Percentiles rank a stretch among this genome's conserved stretches.
Evolutionary conservation across 2,329 filamentous ascomycete genomes (phyloP).

Genomic region (Colletotrichum lupini): DNA sequence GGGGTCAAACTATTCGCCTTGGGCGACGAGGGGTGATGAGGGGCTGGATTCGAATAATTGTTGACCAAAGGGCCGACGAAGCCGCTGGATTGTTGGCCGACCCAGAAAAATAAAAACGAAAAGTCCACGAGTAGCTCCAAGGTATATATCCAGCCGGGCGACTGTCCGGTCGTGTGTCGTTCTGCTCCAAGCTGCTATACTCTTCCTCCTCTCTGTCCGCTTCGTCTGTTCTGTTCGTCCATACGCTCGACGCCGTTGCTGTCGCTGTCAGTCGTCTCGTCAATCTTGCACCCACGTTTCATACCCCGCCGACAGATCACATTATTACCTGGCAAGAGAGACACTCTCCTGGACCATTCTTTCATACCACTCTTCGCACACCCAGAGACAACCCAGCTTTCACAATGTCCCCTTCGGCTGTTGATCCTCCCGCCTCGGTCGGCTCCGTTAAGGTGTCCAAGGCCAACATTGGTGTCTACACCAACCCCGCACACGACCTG

Average conservation of each 20-base stretch:
- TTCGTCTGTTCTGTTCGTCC: not conserved
- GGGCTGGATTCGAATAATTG: slow-evolving; percentile 22
- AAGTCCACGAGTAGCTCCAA: not conserved
- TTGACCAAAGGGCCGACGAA: slow-evolving; percentile 6
- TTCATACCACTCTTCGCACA: not conserved
- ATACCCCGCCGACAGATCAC: slow-evolving; percentile 3
- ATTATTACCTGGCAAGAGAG: slow-evolving; percentile 4
- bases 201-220: slow-evolving; percentile 9
- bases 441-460: slow-evolving; percentile 65
- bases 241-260: not conserved
- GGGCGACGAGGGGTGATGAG: slow-evolving; percentile 20
- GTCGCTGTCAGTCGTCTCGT: slow-evolving; percentile 2
- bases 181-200: not conserved
- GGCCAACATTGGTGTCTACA: slow-evolving; percentile 95
- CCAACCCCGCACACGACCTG: slow-evolving; percentile 90
- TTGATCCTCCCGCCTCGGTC: slow-evolving; percentile 40
- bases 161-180: slow-evolving; percentile 1
- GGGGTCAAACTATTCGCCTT: slow-evolving; percentile 30
- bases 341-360: not conserved
- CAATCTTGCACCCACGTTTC: slow-evolving; percentile 13
- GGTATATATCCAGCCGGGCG: slow-evolving; percentile 26
- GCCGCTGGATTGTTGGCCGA: slow-evolving; percentile 8
- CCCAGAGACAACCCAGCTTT: slow-evolving; percentile 4
- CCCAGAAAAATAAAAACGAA: not conserved
- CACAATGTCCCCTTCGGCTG: slow-evolving; percentile 50